phyloP scores from a whole-genome alignment of 2,329 filamentous ascomycete genomes.

The Knoxdaviesia proteae region DNA sequence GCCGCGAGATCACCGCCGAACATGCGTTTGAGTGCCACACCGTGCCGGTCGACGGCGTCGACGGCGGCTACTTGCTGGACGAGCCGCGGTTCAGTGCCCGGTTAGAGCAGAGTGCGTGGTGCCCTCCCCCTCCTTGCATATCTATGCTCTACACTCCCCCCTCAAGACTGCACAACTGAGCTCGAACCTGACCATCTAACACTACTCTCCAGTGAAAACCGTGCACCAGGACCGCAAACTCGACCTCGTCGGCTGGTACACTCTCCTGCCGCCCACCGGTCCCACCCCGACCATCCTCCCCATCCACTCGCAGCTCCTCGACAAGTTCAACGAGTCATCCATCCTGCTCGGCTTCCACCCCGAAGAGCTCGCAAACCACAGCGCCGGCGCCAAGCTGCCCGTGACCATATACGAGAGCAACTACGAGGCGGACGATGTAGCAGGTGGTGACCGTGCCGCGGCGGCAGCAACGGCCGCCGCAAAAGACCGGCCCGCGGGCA shows the following conservation, averaged over 20 bases:
- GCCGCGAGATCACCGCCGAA: conserved; percentile 76
- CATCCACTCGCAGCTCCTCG: conserved; percentile 59
- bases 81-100: conserved; percentile 45
- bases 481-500: conserved; percentile 7
- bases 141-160: background rate
- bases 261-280: conserved; percentile 50
- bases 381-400: conserved; percentile 61
- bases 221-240: conserved; percentile 72
- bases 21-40: conserved; percentile 74
- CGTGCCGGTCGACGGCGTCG: conserved; percentile 17
- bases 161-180: background rate
- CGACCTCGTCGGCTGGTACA: conserved; percentile 85
- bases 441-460: conserved; percentile 20
- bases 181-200: background rate
- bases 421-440: conserved; percentile 46
- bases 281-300: conserved; percentile 49
- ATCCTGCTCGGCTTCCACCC: conserved; percentile 76
- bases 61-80: conserved; percentile 42
- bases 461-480: conserved; percentile 55
- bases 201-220: conserved; percentile 43
- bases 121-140: conserved; percentile 12
- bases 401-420: conserved; percentile 79
- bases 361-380: conserved; percentile 26
- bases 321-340: conserved; percentile 63
- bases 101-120: conserved; percentile 53